phyloP scores from a whole-genome alignment of 345 rosid species.

The Noccaea caerulescens region DNA sequence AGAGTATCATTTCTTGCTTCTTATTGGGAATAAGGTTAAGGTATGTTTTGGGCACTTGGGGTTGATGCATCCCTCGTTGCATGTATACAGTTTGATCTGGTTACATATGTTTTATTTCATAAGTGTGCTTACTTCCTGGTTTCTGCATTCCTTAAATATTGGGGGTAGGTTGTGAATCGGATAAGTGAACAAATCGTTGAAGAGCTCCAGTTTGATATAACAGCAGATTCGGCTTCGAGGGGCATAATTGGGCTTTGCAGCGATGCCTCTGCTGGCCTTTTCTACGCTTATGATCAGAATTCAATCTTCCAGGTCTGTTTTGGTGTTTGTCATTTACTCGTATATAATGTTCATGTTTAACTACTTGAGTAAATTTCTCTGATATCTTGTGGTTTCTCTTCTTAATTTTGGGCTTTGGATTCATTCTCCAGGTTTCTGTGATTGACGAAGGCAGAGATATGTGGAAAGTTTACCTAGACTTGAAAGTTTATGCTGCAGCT shows the following conservation, averaged over 20 bases:
- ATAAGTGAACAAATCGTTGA: conserved; percentile 96
- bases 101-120: conserved; percentile 24
- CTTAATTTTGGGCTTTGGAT: conserved; percentile 34
- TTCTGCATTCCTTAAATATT: conserved; percentile 34
- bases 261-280: conserved; percentile 96
- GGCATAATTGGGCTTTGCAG: conserved; percentile 95
- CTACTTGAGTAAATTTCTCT: conserved; percentile 6
- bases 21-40: conserved; percentile 93
- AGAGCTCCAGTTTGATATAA: conserved; percentile 95
- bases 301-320: conserved; percentile 85
- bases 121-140: conserved; percentile 34
- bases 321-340: conserved; percentile 24
- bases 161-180: conserved; percentile 87
- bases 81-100: conserved; percentile 12
- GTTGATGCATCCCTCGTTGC: conserved; percentile 19
- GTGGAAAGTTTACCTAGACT: conserved; percentile 98
- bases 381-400: conserved; percentile 20
- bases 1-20: conserved; percentile 94
- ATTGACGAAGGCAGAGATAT: conserved; percentile 94
- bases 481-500: conserved; percentile 95
- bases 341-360: conserved; percentile 29
- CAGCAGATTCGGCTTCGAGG: conserved; percentile 77
- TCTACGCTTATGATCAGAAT: conserved; percentile 95
- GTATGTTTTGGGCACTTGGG: conserved; percentile 52
- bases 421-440: conserved; percentile 75